phyloP scores from a whole-genome alignment of 2,329 filamentous ascomycete species.

The Fusarium sp. region DNA sequence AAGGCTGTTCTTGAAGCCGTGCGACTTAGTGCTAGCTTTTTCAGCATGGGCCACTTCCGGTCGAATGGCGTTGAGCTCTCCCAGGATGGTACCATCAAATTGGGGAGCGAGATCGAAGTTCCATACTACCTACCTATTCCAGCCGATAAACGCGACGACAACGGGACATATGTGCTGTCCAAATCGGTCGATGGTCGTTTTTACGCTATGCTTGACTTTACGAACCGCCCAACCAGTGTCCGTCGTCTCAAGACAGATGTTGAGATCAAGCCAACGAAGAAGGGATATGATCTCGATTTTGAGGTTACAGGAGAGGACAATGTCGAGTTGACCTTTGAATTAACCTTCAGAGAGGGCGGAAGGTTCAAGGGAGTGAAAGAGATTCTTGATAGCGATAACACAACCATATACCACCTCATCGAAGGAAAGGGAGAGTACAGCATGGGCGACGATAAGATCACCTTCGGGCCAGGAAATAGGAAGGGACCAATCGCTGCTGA shows the following conservation, averaged over 20 bases:
- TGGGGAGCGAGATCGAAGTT: conserved; percentile 13
- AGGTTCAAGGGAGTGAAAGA: conserved; percentile 15
- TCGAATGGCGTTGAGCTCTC: conserved; percentile 16
- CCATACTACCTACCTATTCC: conserved; percentile 20
- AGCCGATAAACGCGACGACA: neutral
- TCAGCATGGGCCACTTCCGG: conserved; percentile 29
- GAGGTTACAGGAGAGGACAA: conserved; percentile 22
- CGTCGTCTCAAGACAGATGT: conserved; percentile 20
- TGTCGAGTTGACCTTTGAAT: conserved; percentile 20
- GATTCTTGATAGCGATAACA: conserved; percentile 12
- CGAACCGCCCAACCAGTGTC: conserved; percentile 7
- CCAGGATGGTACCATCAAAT: neutral
- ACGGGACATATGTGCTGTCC: conserved; percentile 9
- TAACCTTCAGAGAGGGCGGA: conserved; percentile 15
- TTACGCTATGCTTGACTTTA: conserved; percentile 19
- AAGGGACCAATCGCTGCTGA: neutral
- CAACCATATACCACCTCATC: neutral
- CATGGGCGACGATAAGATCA: neutral
- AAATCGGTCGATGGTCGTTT: conserved; percentile 12
- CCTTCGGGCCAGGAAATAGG: conserved; percentile 1
- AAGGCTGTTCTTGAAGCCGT: conserved; percentile 23
- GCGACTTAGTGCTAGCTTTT: conserved; percentile 20
- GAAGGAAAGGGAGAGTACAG: conserved; percentile 11
- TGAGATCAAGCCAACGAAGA: neutral
- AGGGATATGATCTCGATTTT: conserved; percentile 11